These are phyloP conservation scores for Hypoxylon sp. DNA, from an alignment of 2,329 filamentous ascomycete genomes.

Conservation along the genomic window DNA sequence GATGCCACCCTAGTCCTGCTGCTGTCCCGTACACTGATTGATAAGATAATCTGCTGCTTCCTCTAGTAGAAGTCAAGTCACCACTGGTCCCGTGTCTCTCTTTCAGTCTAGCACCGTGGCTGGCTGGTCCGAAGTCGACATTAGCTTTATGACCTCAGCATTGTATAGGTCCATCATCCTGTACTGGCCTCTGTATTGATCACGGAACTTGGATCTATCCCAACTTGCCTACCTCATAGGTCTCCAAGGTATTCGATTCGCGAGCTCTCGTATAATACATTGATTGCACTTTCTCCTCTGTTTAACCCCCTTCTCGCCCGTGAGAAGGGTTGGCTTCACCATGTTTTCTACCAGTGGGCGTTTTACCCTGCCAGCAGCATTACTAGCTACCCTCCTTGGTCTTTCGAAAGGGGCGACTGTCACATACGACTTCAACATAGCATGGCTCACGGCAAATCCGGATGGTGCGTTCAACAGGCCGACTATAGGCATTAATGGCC, in stretches of 20 bases:
- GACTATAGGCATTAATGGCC: constrained; percentile 78
- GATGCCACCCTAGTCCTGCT: constrained; percentile 10
- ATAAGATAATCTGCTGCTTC: constrained; percentile 37
- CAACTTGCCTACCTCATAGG: background rate
- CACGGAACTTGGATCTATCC: background rate
- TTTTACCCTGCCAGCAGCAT: constrained; percentile 26
- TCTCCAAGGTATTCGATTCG: background rate
- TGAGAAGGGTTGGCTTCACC: constrained; percentile 15
- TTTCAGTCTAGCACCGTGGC: background rate
- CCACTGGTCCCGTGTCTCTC: constrained; percentile 3
- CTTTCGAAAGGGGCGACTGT: constrained; percentile 55
- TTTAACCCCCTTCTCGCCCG: background rate
- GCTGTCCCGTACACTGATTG: constrained; percentile 30
- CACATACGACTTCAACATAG: constrained; percentile 71
- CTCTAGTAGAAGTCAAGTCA: background rate
- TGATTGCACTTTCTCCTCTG: background rate
- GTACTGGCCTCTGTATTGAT: background rate
- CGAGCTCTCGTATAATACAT: background rate
- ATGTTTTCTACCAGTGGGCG: constrained; percentile 29
- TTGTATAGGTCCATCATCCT: background rate
- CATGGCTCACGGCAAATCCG: constrained; percentile 76
- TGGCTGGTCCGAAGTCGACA: background rate
- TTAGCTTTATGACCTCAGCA: background rate
- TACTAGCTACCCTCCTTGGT: constrained; percentile 24
- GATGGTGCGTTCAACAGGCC: constrained; percentile 70